Percentiles rank a stretch among this genome's conserved stretches.
Conservation (phyloP, 1,284 basidiomycete genomes). For the Ustilago lituana region DNA sequence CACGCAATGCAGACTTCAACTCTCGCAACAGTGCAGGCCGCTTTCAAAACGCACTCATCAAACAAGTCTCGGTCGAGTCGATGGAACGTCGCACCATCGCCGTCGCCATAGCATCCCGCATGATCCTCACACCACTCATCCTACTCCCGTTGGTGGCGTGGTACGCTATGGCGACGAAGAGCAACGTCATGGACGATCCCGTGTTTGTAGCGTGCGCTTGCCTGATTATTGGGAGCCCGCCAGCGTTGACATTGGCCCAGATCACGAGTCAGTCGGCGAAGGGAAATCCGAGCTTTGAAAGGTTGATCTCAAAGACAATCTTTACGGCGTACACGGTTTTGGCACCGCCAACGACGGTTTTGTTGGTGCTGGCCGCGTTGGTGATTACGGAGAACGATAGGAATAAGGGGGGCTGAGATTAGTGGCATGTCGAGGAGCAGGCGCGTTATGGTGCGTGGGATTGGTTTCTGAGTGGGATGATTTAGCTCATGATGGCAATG, state of each 20-base stretch:
- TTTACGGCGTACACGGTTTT: slow-evolving; percentile 63
- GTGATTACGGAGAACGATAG: slow-evolving; percentile 55
- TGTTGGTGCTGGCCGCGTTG: slow-evolving; percentile 57
- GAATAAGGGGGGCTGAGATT: slow-evolving; percentile 18
- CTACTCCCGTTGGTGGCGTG: slow-evolving; percentile 69
- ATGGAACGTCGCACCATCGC: slow-evolving; percentile 77
- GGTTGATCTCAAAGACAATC: slow-evolving; percentile 76
- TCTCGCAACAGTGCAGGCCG: slow-evolving; percentile 29
- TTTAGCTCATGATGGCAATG: no score
- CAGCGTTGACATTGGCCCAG: slow-evolving; percentile 73
- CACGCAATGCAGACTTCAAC: slow-evolving; percentile 47
- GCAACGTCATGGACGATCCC: slow-evolving; percentile 71
- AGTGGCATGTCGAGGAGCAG: neutral
- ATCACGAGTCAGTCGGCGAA: slow-evolving; percentile 80
- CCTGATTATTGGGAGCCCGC: slow-evolving; percentile 79
- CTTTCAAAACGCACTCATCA: slow-evolving; percentile 21
- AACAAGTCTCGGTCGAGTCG: slow-evolving; percentile 12
- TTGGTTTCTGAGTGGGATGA: no score
- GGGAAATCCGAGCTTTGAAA: slow-evolving; percentile 87
- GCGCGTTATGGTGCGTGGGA: no score
- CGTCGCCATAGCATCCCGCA: slow-evolving; percentile 80
- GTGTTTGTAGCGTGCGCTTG: slow-evolving; percentile 84
- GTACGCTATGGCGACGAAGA: slow-evolving; percentile 40
- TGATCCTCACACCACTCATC: slow-evolving; percentile 84
- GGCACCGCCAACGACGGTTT: slow-evolving; percentile 61